These are phyloP conservation scores for Solanum hybrid DNA, from an alignment of 305 asterid species.

Conservation along the genomic window DNA sequence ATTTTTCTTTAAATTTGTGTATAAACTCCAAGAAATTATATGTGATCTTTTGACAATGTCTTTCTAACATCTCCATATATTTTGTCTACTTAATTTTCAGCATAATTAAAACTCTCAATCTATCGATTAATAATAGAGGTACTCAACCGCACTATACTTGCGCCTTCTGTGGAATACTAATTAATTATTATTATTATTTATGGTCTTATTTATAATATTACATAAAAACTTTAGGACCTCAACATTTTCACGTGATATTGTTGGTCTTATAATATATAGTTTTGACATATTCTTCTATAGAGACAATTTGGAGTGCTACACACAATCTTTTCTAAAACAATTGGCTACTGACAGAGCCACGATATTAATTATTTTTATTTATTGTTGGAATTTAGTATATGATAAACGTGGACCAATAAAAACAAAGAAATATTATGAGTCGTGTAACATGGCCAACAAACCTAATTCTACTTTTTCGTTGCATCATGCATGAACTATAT, in stretches of 20 bases:
- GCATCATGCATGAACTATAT: neutral
- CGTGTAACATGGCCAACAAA: neutral
- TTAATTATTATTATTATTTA: too few relatives aligned
- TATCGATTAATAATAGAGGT: neutral
- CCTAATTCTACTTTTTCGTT: neutral
- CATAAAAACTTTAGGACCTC: neutral
- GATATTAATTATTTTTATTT: neutral
- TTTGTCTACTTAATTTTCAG: too few relatives aligned
- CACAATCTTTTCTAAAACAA: neutral
- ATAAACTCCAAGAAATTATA: too few relatives aligned
- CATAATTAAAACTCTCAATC: too few relatives aligned
- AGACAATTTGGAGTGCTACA: neutral
- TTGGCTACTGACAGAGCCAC: neutral
- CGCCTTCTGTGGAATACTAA: neutral
- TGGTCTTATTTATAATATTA: neutral
- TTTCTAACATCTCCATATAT: too few relatives aligned
- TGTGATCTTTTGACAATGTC: too few relatives aligned
- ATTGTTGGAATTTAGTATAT: neutral
- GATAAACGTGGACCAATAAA: neutral
- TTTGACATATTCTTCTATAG: neutral
- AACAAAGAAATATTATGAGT: neutral
- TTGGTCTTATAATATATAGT: neutral
- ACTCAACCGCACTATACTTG: fast-evolving
- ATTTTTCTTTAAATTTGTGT: too few relatives aligned
- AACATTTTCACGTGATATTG: neutral